Conservation (phyloP, 179 eudicot genomes). For the Nepenthes alata region DNA sequence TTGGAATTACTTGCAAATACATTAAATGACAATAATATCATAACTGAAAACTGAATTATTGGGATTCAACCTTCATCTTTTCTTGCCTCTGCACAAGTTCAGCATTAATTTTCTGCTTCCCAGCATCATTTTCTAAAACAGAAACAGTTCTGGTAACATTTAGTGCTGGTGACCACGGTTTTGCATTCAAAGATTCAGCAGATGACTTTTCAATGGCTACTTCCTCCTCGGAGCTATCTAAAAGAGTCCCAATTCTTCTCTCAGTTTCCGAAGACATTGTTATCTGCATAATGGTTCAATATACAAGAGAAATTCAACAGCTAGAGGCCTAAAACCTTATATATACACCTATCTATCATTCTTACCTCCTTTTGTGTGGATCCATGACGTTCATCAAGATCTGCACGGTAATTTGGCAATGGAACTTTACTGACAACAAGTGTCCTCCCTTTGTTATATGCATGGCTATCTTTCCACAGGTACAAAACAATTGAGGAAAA, state of each 20-base stretch:
- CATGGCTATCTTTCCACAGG: conserved; percentile 84
- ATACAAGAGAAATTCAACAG: conserved; percentile 1
- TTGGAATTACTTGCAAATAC: too few relatives aligned
- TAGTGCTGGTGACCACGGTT: conserved; percentile 12
- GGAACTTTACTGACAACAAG: conserved; percentile 94
- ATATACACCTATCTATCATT: not conserved
- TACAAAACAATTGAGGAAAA: conserved; percentile 15
- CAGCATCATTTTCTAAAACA: conserved; percentile 23
- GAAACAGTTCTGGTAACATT: conserved; percentile 15
- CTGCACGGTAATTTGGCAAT: conserved; percentile 84
- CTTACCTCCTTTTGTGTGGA: conserved; percentile 82
- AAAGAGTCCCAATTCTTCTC: conserved; percentile 64
- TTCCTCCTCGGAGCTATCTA: conserved; percentile 42
- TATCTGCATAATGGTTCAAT: conserved; percentile 41
- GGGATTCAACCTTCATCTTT: conserved; percentile 41
- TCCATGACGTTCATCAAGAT: conserved; percentile 92
- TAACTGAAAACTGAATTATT: conserved; percentile 1
- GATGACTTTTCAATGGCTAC: conserved; percentile 17
- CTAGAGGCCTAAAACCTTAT: not conserved
- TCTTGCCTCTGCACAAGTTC: conserved; percentile 75
- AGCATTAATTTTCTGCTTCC: conserved; percentile 43
- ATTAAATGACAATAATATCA: not conserved
- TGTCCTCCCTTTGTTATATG: conserved; percentile 85
- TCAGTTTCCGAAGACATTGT: conserved; percentile 74
- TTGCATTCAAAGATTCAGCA: conserved; percentile 32